A percentile compares a stretch with the other conserved stretches of the same genome.
Evolutionary conservation across 2,329 filamentous ascomycete species (phyloP).

Genomic region (Mycosphaerella sp.): DNA sequence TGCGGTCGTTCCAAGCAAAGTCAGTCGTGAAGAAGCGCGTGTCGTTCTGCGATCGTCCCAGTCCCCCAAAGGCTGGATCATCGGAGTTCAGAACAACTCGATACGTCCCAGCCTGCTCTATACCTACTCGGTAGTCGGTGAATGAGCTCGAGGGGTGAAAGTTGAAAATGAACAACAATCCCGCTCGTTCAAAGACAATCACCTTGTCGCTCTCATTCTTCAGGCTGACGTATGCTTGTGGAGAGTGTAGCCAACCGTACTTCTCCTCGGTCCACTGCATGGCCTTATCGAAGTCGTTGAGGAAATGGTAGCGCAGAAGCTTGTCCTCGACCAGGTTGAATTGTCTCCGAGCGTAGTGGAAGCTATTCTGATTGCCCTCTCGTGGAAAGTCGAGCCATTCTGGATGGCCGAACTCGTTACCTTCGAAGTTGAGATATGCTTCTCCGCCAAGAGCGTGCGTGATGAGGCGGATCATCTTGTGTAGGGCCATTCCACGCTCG

Average conservation of each 20-base stretch:
- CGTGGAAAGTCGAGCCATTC: conserved; percentile 99
- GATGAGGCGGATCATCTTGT: conserved; percentile 95
- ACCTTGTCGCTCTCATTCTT: conserved; percentile 95
- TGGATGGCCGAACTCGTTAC: conserved; percentile 97
- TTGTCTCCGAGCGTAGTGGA: conserved; percentile 60
- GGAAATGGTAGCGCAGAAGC: conserved; percentile 78
- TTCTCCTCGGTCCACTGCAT: conserved; percentile 87
- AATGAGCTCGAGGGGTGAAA: conserved; percentile 82
- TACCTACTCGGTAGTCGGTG: conserved; percentile 84
- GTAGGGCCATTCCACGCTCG: conserved; percentile 80
- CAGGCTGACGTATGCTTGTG: conserved; percentile 85
- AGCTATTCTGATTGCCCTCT: conserved; percentile 52
- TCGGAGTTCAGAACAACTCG: conserved; percentile 80
- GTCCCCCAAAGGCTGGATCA: conserved; percentile 67
- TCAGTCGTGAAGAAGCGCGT: conserved; percentile 89
- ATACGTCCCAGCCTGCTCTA: conserved; percentile 81
- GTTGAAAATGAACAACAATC: conserved; percentile 91
- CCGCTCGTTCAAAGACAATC: conserved; percentile 88
- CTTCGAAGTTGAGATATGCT: conserved; percentile 97
- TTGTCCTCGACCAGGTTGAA: conserved; percentile 85
- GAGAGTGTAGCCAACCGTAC: conserved; percentile 81
- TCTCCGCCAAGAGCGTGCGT: conserved; percentile 90
- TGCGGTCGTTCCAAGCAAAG: conserved; percentile 80
- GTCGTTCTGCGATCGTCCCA: conserved; percentile 67
- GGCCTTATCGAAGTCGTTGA: conserved; percentile 86